These are phyloP conservation scores for Paecilomyces variotii DNA, from an alignment of 2,329 filamentous ascomycete species.

Conservation along the genomic window DNA sequence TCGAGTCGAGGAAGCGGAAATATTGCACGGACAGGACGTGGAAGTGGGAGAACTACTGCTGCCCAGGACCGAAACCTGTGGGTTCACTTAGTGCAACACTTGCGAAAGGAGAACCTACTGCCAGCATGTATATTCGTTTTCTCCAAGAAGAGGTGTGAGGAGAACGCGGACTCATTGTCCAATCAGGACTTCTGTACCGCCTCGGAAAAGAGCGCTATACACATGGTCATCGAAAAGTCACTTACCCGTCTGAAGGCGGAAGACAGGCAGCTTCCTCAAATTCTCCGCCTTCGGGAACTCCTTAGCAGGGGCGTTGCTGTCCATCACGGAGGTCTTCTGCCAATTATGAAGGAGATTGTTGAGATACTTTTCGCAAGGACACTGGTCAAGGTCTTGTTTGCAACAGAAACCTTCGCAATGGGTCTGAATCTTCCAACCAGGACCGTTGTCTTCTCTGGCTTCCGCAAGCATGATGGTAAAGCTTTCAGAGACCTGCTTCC, in stretches of 20 bases:
- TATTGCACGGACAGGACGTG: slow-evolving; percentile 79
- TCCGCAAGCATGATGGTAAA: slow-evolving; percentile 91
- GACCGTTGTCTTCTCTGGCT: slow-evolving; percentile 95
- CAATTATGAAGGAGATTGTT: slow-evolving; percentile 95
- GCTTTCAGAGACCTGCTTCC: slow-evolving; percentile 84
- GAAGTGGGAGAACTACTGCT: slow-evolving; percentile 77
- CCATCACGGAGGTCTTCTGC: slow-evolving; percentile 86
- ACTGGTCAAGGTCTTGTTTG: slow-evolving; percentile 92
- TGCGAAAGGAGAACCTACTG: slow-evolving; percentile 78
- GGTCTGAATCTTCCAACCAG: slow-evolving; percentile 90
- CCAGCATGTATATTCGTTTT: slow-evolving; percentile 98
- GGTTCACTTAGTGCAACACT: slow-evolving; percentile 88
- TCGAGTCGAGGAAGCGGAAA: slow-evolving; percentile 62
- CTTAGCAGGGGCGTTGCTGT: slow-evolving; percentile 86
- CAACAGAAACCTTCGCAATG: slow-evolving; percentile 98
- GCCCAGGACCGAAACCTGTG: slow-evolving; percentile 94
- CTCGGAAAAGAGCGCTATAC: slow-evolving; percentile 88
- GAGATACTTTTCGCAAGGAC: slow-evolving; percentile 95
- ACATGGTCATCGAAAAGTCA: slow-evolving; percentile 96
- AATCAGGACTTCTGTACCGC: slow-evolving; percentile 94
- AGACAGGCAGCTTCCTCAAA: slow-evolving; percentile 84
- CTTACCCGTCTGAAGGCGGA: slow-evolving; percentile 85
- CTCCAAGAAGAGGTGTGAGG: slow-evolving; percentile 94
- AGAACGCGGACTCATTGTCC: slow-evolving; percentile 89
- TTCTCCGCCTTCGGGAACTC: slow-evolving; percentile 76